A percentile compares a stretch with the other conserved stretches of the same genome.
Conservation (phyloP, 768 basidiomycete genomes). For the Paxillus rubicundulus region DNA sequence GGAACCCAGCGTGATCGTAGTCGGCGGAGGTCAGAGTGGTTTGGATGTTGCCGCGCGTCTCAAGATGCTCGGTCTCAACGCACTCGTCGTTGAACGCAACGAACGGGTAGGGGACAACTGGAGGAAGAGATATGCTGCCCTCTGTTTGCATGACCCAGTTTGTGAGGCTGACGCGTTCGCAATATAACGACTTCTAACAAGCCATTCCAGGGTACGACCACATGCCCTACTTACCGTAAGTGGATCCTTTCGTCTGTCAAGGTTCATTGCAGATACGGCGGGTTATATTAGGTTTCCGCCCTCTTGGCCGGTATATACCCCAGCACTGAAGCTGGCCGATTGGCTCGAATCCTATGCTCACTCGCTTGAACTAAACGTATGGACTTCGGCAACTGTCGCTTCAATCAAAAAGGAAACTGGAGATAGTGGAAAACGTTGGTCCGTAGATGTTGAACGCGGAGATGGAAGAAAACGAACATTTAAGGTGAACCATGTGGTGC, state of each 20-base stretch:
- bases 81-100: slow-evolving; percentile 27
- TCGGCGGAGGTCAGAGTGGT: slow-evolving; percentile 54
- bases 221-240: slow-evolving; percentile 56
- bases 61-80: slow-evolving; percentile 21
- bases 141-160: slow-evolving; percentile 33
- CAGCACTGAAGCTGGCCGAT: slow-evolving; percentile 56
- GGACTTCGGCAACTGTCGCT: slow-evolving; percentile 47
- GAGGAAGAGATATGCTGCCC: slow-evolving; percentile 28
- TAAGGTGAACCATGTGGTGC: slow-evolving; percentile 47
- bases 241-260: neutral
- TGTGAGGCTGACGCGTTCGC: slow-evolving; percentile 17
- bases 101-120: slow-evolving; percentile 31
- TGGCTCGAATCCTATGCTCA: slow-evolving; percentile 68
- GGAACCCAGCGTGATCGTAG: slow-evolving; percentile 52
- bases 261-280: neutral
- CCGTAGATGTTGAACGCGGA: slow-evolving; percentile 36
- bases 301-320: slow-evolving; percentile 57
- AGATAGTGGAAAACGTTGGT: slow-evolving; percentile 40
- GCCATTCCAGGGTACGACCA: slow-evolving; percentile 41
- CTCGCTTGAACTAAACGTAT: slow-evolving; percentile 59
- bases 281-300: slow-evolving; percentile 46
- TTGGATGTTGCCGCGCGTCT: slow-evolving; percentile 58
- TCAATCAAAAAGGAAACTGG: slow-evolving; percentile 28
- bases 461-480: slow-evolving; percentile 39
- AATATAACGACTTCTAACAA: neutral